A percentile compares a stretch with the other conserved stretches of the same genome.
Conservation (phyloP, 2,329 filamentous ascomycete genomes). For the Fusarium sp. region DNA sequence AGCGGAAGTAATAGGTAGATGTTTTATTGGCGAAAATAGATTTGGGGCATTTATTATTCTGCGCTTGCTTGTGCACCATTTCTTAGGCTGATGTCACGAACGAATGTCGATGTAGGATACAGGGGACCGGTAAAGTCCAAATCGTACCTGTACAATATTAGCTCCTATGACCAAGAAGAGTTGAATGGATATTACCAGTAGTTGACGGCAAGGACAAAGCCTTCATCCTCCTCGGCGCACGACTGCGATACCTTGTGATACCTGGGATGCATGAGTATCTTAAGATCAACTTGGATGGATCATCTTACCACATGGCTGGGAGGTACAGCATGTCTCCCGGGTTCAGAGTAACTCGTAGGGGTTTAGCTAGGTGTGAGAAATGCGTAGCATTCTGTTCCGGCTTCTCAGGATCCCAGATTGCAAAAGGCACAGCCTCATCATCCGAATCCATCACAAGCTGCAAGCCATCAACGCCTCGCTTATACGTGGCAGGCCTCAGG, state of each 20-base stretch:
- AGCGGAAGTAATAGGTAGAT: conserved; percentile 66
- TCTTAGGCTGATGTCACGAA: conserved; percentile 52
- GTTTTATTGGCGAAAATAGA: conserved; percentile 19
- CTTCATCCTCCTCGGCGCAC: conserved; percentile 74
- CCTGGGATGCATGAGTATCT: conserved; percentile 53
- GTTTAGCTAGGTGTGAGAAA: conserved; percentile 70
- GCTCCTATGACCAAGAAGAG: background rate
- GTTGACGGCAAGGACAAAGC: conserved; percentile 82
- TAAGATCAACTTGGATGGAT: background rate
- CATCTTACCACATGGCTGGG: conserved; percentile 78
- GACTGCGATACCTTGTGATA: conserved; percentile 86
- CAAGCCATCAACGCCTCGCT: conserved; percentile 48
- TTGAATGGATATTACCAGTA: conserved; percentile 73
- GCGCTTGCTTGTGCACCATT: conserved; percentile 19
- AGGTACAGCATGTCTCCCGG: conserved; percentile 86
- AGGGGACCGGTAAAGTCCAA: conserved; percentile 80
- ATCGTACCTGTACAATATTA: conserved; percentile 69
- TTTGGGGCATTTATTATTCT: conserved; percentile 23
- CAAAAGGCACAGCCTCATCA: conserved; percentile 68
- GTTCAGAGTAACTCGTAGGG: conserved; percentile 75
- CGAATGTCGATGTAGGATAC: conserved; percentile 71
- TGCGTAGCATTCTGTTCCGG: conserved; percentile 62
- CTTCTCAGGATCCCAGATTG: conserved; percentile 79
- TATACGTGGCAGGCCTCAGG: conserved; percentile 71
- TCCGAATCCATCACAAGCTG: conserved; percentile 51